Conservation (phyloP, 1,284 basidiomycete genomes). For the Cystobasidium pallidum region DNA sequence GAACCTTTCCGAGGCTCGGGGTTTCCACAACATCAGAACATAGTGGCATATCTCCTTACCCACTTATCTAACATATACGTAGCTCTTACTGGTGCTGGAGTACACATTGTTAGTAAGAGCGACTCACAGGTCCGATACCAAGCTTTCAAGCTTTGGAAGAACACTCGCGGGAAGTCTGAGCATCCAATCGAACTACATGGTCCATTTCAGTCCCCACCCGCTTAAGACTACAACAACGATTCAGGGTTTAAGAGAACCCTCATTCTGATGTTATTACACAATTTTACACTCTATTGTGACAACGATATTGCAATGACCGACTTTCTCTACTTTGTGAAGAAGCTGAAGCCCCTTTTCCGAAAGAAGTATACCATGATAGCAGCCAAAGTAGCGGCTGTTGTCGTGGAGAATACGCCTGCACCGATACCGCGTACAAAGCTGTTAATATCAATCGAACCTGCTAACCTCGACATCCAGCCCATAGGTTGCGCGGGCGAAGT, state of each 20-base stretch:
- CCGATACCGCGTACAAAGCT: constrained; percentile 37
- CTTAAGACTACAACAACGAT: constrained; percentile 12
- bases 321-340: constrained; percentile 14
- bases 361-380: constrained; percentile 37
- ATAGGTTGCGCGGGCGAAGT: constrained; percentile 20
- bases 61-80: too few species aligned
- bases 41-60: too few species aligned
- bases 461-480: constrained; percentile 39
- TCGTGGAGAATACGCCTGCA: constrained; percentile 42
- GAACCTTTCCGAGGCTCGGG: too few species aligned
- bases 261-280: too few species aligned
- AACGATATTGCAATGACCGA: constrained; percentile 2
- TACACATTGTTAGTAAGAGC: too few species aligned
- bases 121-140: too few species aligned
- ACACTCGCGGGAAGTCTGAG: too few species aligned
- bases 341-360: constrained; percentile 27
- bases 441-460: constrained; percentile 23
- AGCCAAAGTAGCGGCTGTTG: constrained; percentile 37
- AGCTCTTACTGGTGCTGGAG: too few species aligned
- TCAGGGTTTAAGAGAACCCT: too few species aligned
- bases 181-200: background rate
- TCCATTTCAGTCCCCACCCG: background rate
- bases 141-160: too few species aligned
- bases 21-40: too few species aligned
- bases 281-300: constrained; percentile 3